Percentiles rank a stretch among this genome's conserved stretches.
Conservation (phyloP, 257 asterid genomes). For the Jasminum sambac region DNA sequence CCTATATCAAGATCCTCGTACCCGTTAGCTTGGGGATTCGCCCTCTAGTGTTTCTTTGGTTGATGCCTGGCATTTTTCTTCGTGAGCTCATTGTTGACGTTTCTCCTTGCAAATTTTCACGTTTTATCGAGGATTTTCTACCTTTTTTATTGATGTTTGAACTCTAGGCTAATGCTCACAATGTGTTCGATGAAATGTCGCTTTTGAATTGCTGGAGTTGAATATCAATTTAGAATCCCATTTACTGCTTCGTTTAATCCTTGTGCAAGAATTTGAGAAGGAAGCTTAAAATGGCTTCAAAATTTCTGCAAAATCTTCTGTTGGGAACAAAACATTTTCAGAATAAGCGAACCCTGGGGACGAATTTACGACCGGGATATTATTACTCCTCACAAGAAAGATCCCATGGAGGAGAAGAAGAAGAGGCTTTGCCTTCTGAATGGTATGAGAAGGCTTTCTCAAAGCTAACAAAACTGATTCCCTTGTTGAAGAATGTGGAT, state of each 20-base stretch:
- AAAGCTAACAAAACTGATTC: constrained; percentile 61
- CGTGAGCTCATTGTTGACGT: too few relatives aligned
- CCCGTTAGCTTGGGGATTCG: too few relatives aligned
- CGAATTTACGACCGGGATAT: constrained; percentile 26
- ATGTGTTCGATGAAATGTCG: constrained; percentile 53
- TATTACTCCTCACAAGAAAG: constrained; percentile 36
- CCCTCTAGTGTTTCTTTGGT: too few relatives aligned
- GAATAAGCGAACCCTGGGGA: constrained; percentile 15
- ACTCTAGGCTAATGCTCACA: not conserved
- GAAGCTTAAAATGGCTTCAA: constrained; percentile 37
- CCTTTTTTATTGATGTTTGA: not conserved
- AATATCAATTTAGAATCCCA: too few relatives aligned
- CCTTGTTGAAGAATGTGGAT: constrained; percentile 55
- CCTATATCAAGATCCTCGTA: too few relatives aligned
- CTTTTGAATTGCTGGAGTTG: too few relatives aligned
- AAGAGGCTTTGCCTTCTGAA: constrained; percentile 44
- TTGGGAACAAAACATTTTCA: constrained; percentile 24
- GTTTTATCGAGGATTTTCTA: not conserved
- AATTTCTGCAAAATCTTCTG: constrained; percentile 25
- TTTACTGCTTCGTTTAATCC: too few relatives aligned
- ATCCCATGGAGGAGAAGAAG: constrained; percentile 29
- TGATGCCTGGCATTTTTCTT: too few relatives aligned
- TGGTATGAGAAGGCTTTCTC: constrained; percentile 61
- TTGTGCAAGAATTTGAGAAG: constrained; percentile 12
- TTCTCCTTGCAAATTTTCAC: too few relatives aligned